These are phyloP conservation scores for Calonectria henricotiae DNA, from an alignment of 2,329 filamentous ascomycete species.

Conservation along the genomic window DNA sequence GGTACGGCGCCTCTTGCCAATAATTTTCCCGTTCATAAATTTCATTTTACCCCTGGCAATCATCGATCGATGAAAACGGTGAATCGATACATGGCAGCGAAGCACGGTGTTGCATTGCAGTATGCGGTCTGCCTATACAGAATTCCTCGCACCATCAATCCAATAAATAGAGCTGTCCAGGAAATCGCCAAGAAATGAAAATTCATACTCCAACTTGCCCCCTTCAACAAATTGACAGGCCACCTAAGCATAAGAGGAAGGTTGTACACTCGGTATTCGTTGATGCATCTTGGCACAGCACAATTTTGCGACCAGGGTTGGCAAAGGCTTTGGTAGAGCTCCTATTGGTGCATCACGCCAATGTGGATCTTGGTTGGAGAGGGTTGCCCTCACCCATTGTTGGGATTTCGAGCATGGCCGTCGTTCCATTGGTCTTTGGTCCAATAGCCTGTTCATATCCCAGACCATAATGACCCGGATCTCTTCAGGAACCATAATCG, in stretches of 20 bases:
- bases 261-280: neutral
- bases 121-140: neutral
- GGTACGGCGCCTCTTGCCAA: too few relatives aligned
- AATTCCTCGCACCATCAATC: neutral
- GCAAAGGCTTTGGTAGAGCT: neutral
- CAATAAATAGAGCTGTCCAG: neutral
- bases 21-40: too few relatives aligned
- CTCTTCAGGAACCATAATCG: too few relatives aligned
- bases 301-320: neutral
- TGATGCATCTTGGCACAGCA: neutral
- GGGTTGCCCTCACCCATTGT: neutral
- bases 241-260: conserved; percentile 15
- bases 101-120: neutral
- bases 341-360: neutral
- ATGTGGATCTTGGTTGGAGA: too few relatives aligned
- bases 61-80: neutral
- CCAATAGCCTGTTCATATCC: neutral
- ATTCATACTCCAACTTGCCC: neutral
- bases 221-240: neutral
- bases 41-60: neutral
- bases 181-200: neutral
- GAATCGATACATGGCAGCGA: neutral
- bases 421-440: neutral
- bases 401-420: neutral
- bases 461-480: too few relatives aligned